Evolutionary conservation across 2,329 filamentous ascomycete genomes (phyloP).

Genomic region (Colletotrichum cordylinicola): DNA sequence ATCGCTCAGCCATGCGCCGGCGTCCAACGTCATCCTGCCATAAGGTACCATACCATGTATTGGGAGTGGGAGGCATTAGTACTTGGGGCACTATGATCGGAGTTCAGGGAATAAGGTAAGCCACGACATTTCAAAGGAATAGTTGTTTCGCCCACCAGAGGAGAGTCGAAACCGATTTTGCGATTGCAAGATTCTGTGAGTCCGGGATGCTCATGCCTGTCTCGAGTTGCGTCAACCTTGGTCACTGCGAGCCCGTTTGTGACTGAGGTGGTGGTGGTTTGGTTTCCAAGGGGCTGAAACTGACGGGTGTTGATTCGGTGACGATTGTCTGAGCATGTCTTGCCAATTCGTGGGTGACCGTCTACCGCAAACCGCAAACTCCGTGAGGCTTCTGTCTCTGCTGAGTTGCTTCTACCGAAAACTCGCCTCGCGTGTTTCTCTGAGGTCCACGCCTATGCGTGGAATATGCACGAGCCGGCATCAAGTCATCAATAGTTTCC

Average conservation of each 20-base stretch:
- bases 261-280: background rate
- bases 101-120: constrained; percentile 14
- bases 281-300: background rate
- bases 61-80: background rate
- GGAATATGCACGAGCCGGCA: background rate
- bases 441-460: background rate
- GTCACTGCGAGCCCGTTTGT: background rate
- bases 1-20: background rate
- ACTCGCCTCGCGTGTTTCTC: constrained; percentile 1
- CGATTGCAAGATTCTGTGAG: background rate
- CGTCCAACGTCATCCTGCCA: constrained; percentile 19
- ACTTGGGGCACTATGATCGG: background rate
- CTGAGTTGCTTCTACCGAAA: background rate
- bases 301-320: background rate
- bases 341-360: background rate
- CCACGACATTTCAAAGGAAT: background rate
- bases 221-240: constrained; percentile 9
- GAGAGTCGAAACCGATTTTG: background rate
- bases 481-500: background rate
- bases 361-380: background rate
- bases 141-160: background rate
- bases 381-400: background rate
- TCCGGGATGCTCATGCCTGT: background rate
- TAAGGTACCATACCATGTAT: background rate
- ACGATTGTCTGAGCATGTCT: background rate